A percentile compares a stretch with the other conserved stretches of the same genome.
Conservation (phyloP, 2,329 filamentous ascomycete species). For the Blumeriella jaapii region DNA sequence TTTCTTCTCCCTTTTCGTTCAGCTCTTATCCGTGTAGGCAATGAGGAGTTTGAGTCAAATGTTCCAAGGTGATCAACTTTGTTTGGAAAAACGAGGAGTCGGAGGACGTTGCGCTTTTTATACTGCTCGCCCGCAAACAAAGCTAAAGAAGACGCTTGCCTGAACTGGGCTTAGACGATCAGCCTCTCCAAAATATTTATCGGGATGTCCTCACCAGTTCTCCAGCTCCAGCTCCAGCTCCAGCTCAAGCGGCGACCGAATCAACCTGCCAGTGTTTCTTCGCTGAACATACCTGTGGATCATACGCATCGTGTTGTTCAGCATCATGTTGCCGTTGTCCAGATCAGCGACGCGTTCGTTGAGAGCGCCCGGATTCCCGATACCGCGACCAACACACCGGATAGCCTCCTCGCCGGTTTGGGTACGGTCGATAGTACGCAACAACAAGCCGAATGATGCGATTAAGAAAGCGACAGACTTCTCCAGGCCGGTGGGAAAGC, state of each 20-base stretch:
- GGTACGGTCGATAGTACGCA: constrained; percentile 34
- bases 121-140: too few relatives aligned
- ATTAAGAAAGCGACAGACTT: constrained; percentile 21
- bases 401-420: constrained; percentile 30
- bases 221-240: constrained; percentile 1
- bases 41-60: constrained; percentile 44
- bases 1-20: constrained; percentile 33
- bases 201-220: constrained; percentile 4
- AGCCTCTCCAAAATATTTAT: constrained; percentile 6
- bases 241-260: too few relatives aligned
- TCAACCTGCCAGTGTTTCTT: constrained; percentile 17
- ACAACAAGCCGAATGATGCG: constrained; percentile 25
- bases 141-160: too few relatives aligned
- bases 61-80: constrained; percentile 48
- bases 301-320: constrained; percentile 10
- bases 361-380: constrained; percentile 19
- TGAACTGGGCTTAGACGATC: too few relatives aligned
- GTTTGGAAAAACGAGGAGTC: constrained; percentile 28
- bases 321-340: constrained; percentile 27
- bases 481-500: constrained; percentile 12
- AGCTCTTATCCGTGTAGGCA: constrained; percentile 40
- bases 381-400: constrained; percentile 23
- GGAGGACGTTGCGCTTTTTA: neutral
- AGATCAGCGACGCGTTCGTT: constrained; percentile 22
- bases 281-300: constrained; percentile 19